These are phyloP conservation scores for Kalmusia sp. DNA, from an alignment of 2,329 filamentous ascomycete species.

Conservation along the genomic window DNA sequence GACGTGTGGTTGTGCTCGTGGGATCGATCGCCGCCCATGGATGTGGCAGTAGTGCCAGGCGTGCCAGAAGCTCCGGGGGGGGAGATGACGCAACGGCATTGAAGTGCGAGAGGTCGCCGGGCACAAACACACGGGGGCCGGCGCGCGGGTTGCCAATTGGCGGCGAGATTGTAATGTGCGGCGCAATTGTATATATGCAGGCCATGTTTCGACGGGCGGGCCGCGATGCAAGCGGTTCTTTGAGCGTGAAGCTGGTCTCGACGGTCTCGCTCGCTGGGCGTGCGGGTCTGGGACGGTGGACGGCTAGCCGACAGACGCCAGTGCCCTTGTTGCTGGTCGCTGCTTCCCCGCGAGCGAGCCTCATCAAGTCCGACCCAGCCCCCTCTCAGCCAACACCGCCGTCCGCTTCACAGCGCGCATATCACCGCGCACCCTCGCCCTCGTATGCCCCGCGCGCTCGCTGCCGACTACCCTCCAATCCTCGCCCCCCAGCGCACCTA, in stretches of 20 bases:
- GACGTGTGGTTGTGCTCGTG: not conserved
- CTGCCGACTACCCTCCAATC: slow-evolving; percentile 6
- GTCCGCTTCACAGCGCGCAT: too few relatives aligned
- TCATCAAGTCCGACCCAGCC: slow-evolving; percentile 17
- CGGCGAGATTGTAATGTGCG: too few relatives aligned
- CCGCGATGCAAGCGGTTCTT: too few relatives aligned
- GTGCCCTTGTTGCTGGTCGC: slow-evolving; percentile 10
- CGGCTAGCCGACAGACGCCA: slow-evolving; percentile 5
- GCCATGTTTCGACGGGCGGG: too few relatives aligned
- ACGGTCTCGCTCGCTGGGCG: too few relatives aligned
- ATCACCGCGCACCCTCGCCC: slow-evolving; percentile 3
- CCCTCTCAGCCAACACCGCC: slow-evolving; percentile 14
- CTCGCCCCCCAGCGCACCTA: slow-evolving; percentile 6
- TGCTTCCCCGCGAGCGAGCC: slow-evolving; percentile 18
- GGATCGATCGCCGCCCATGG: not conserved
- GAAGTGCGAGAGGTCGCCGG: not conserved
- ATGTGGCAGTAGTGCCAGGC: too few relatives aligned
- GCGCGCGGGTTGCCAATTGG: too few relatives aligned
- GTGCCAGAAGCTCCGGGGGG: too few relatives aligned
- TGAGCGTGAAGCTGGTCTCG: too few relatives aligned
- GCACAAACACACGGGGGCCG: too few relatives aligned
- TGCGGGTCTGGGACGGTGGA: not conserved
- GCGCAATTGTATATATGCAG: too few relatives aligned
- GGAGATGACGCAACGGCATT: slow-evolving; percentile 1
- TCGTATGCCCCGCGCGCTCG: slow-evolving; percentile 19